phyloP scores from a whole-genome alignment of 306 rosid genomes.

The Lotus japonicus region DNA sequence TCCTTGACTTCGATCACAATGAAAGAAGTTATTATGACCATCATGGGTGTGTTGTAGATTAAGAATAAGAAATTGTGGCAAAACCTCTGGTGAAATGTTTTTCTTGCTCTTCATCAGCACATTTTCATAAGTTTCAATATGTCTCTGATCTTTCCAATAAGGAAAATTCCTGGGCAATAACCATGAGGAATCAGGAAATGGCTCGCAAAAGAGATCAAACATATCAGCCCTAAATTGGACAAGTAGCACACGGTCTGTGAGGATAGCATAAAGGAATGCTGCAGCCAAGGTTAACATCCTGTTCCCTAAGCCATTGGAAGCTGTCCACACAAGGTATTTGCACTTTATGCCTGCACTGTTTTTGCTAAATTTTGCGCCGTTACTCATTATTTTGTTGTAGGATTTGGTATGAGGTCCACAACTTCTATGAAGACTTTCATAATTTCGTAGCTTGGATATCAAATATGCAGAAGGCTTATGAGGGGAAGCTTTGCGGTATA shows the following conservation, averaged over 20 bases:
- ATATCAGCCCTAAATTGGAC: slow-evolving; percentile 62
- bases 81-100: slow-evolving; percentile 16
- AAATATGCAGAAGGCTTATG: slow-evolving; percentile 56
- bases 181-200: slow-evolving; percentile 65
- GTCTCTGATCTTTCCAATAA: slow-evolving; percentile 34
- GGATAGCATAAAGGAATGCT: slow-evolving; percentile 65
- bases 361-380: slow-evolving; percentile 25
- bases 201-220: slow-evolving; percentile 67
- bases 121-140: slow-evolving; percentile 42
- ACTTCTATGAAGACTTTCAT: slow-evolving; percentile 55
- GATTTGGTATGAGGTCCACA: slow-evolving; percentile 64
- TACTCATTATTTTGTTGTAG: slow-evolving; percentile 39
- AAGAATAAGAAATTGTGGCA: slow-evolving; percentile 42
- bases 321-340: slow-evolving; percentile 59
- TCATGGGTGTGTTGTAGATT: slow-evolving; percentile 54
- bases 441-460: slow-evolving; percentile 54
- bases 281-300: slow-evolving; percentile 62
- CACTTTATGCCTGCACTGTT: slow-evolving; percentile 26
- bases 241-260: slow-evolving; percentile 64
- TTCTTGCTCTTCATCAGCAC: slow-evolving; percentile 28
- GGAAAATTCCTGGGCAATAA: slow-evolving; percentile 47
- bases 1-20: slow-evolving; percentile 50
- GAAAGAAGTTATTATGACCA: slow-evolving; percentile 64
- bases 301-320: slow-evolving; percentile 69
- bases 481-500: slow-evolving; percentile 43